Percentiles rank a stretch among this genome's conserved stretches.
Evolutionary conservation across 2,329 filamentous ascomycete species (phyloP).

Genomic region (Parasarocladium wereldwijsianum): DNA sequence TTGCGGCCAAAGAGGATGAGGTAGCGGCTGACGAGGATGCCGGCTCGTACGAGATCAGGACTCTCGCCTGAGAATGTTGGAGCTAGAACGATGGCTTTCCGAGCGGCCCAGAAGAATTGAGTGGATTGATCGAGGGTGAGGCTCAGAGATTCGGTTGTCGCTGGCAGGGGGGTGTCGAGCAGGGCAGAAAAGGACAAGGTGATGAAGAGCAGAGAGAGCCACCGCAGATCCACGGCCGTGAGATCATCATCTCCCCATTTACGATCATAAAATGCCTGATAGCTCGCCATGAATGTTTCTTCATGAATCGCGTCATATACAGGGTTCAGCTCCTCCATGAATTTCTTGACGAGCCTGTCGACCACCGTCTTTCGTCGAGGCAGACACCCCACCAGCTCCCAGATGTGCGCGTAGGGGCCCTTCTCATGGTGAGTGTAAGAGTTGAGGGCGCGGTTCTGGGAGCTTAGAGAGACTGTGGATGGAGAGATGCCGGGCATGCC

Average conservation of each 20-base stretch:
- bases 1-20: constrained; percentile 22
- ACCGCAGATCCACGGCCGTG: constrained; percentile 22
- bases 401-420: constrained; percentile 19
- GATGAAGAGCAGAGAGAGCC: constrained; percentile 25
- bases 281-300: constrained; percentile 17
- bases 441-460: constrained; percentile 4
- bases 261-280: constrained; percentile 22
- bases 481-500: constrained; percentile 9
- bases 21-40: constrained; percentile 23
- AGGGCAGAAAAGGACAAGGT: constrained; percentile 23
- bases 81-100: constrained; percentile 23
- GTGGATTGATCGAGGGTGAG: constrained; percentile 22
- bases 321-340: constrained; percentile 20
- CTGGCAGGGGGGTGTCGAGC: constrained; percentile 17
- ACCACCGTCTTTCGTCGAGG: constrained; percentile 21
- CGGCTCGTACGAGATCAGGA: constrained; percentile 23
- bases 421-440: constrained; percentile 10
- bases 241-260: constrained; percentile 25
- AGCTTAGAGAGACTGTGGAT: not conserved
- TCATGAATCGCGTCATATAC: constrained; percentile 21
- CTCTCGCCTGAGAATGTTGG: constrained; percentile 26
- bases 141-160: constrained; percentile 18
- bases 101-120: constrained; percentile 24
- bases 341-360: constrained; percentile 18
- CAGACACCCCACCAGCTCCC: constrained; percentile 23